Conservation (phyloP, 805 yeast species). For the Starmerella khaoyaiensis region DNA sequence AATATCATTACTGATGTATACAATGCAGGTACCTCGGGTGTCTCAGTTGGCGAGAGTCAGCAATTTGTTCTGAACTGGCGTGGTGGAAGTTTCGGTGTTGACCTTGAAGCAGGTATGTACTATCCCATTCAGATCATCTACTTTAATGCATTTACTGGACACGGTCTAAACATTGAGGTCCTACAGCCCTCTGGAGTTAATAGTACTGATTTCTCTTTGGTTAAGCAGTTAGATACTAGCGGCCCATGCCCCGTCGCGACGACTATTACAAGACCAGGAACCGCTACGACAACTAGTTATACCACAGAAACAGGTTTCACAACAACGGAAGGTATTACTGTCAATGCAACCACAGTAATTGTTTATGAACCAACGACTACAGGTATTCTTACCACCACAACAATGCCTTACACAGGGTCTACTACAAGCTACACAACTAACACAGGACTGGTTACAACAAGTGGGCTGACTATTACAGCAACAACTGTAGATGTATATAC, state of each 20-base stretch:
- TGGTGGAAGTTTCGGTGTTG: neutral
- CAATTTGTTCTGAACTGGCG: neutral
- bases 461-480: neutral
- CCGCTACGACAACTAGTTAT: neutral
- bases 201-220: neutral
- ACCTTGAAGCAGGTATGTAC: neutral
- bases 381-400: slow-evolving; percentile 1
- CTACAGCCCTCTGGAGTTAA: neutral
- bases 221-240: slow-evolving; percentile 2
- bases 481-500: neutral
- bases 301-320: neutral
- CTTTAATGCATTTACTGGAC: slow-evolving; percentile 1
- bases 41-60: neutral
- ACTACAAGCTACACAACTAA: neutral
- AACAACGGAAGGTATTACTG: neutral
- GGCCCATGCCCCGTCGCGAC: slow-evolving; percentile 2
- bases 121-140: slow-evolving; percentile 5
- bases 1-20: neutral
- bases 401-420: slow-evolving; percentile 5
- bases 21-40: neutral
- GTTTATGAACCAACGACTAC: slow-evolving; percentile 1
- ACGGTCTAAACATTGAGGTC: neutral
- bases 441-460: slow-evolving; percentile 2
- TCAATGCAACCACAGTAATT: neutral
- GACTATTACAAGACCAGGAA: slow-evolving; percentile 5